Base-by-base conservation (phyloP, 208 protist species). In the Trypanosoma congolense region DNA sequence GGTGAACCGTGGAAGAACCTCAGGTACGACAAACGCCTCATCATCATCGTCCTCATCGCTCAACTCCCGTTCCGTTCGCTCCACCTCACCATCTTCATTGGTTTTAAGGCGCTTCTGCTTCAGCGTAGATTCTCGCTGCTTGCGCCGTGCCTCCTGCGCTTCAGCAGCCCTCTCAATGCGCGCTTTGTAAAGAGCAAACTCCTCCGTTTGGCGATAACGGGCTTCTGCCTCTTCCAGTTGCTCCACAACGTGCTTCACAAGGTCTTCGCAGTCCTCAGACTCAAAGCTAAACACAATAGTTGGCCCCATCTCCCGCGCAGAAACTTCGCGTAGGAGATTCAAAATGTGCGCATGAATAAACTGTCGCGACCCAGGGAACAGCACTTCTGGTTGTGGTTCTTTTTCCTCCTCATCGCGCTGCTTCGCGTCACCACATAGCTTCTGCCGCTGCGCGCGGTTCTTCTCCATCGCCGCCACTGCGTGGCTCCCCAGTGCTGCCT, bases 261-360 rank as follows among this genome's bases (percentile, higher is more conserved):
- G 62, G 53, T 93, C 79, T 18, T 91, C 80, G 61, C 93, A 97
- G 52, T 80, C 75, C 52, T 83, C 75, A n/a, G 75, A 77, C 52
- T 93, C 87, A 56, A 97, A 95, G 57, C 65, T 86, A 70, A 97
- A 97, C 48, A 96, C 83, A 60, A 97, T 90, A 14, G 74, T 82
- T 25, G 93, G 93, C 16, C 90, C 82, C 79, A 95, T 88, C 40
- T 95, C 73, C 19, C 84, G 71, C 22, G 69, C 69, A 58, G 82
- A 80, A n/a, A 96, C 66, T 70, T 92, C 80, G n/a, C 83, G 70
- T 65, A 97, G 64, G n/a, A 97, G 73, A 63, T 75, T 83, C 54
- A 93, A 85, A 16, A 93, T 83, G 67, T 92, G 76, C 40, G 75
- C 65, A 6, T 61, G 65, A 35, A 93, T 83, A 73, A 85, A 96